phyloP scores from a whole-genome alignment of 2,329 filamentous ascomycete genomes.

The Fusarium nelsonii region DNA sequence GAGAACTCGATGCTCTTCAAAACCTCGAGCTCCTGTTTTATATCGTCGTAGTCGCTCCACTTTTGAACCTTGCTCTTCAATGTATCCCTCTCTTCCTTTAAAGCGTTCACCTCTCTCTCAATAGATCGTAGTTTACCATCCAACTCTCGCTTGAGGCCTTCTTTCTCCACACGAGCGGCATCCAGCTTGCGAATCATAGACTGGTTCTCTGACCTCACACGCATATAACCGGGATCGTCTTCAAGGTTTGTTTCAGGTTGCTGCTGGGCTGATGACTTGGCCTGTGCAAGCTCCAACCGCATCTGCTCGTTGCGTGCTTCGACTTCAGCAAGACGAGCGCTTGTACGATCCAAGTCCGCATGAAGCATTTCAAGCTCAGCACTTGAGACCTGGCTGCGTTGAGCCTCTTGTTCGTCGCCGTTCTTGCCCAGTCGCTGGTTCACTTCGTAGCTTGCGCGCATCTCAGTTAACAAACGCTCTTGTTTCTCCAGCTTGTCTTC shows the following conservation, averaged over 20 bases:
- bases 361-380: constrained; percentile 95
- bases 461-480: constrained; percentile 89
- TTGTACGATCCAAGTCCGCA: constrained; percentile 91
- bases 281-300: constrained; percentile 88
- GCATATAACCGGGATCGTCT: constrained; percentile 89
- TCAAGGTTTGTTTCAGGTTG: constrained; percentile 75
- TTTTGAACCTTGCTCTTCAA: constrained; percentile 86
- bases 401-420: constrained; percentile 70
- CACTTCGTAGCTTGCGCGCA: constrained; percentile 97
- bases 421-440: constrained; percentile 86
- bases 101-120: constrained; percentile 79
- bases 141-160: constrained; percentile 80
- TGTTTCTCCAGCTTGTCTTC: constrained; percentile 97
- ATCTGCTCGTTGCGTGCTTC: constrained; percentile 96
- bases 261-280: constrained; percentile 75
- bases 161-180: constrained; percentile 83
- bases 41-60: constrained; percentile 94
- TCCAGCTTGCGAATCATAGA: constrained; percentile 91
- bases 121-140: constrained; percentile 81
- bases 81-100: constrained; percentile 84
- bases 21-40: constrained; percentile 95
- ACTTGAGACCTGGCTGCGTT: constrained; percentile 76
- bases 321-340: constrained; percentile 85
- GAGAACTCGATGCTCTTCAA: constrained; percentile 98
- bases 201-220: constrained; percentile 92